Evolutionary conservation across 345 rosid species (phyloP), one percentile per base, ranked within the genome.

Genomic region (Citrus glauca): DNA sequence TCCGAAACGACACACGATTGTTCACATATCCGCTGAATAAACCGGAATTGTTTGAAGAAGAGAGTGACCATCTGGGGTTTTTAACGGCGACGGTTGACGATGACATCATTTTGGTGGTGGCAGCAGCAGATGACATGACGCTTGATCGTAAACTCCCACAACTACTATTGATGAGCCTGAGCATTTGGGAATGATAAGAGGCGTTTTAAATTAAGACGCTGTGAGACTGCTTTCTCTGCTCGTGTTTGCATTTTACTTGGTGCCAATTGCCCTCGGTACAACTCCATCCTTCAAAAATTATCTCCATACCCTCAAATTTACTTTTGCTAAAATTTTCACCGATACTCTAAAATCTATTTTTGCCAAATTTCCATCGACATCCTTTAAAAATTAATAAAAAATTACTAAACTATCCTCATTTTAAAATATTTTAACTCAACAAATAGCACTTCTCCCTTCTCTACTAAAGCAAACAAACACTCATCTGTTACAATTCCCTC

Each of bases 1-100:
- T 53, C 28, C 38, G 45, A 67, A 84, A 76, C 30, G 72, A 30
- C 27, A 87, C 81, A 37, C 80, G 88, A 74, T 73, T 87, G 79
- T 35, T 81, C 19, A 40, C 67, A 61, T 30, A 48, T 16, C 82
- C 83, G 72, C 76, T n/a, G 55, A 76, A 81, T 63, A 83, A 1
- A 42, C 76, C 62, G 38, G 87, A 79, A 40, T 38, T 73, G 50
- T 45, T 75, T 17, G 77, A 71, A 65, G 76, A 74, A 65, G 76
- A 69, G 66, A 81, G 28, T n/a, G 56, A 56, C n/a, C 79, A 81
- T 56, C 74, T 82, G 62, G 82, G 74, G 76, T 40, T 74, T 75
- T 80, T 79, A 27, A 76, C 40, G 30, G 82, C 55, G 25, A 86
- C 76, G 27, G 78, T 69, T 35, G 86, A 56, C 7, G 77, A 77